Conservation (phyloP, 2,329 filamentous ascomycete genomes). For the Raffaelea albimanens region DNA sequence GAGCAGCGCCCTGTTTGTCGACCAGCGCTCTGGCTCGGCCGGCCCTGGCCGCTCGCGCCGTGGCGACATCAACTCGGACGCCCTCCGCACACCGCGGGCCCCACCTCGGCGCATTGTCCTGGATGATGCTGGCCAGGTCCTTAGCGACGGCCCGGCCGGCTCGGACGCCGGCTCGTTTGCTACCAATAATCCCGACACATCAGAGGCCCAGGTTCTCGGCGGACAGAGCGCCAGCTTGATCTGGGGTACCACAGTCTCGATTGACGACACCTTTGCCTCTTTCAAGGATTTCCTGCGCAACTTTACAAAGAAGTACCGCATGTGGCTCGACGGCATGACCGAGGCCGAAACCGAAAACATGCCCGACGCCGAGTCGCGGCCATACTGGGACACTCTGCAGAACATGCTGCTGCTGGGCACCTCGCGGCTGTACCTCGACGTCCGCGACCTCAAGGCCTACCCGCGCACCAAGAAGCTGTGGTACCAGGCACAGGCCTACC, state of each 20-base stretch:
- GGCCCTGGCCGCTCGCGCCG: slow-evolving; percentile 55
- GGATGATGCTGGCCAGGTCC: slow-evolving; percentile 48
- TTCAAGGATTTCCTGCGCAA: slow-evolving; percentile 92
- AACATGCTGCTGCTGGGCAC: slow-evolving; percentile 85
- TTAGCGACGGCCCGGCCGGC: slow-evolving; percentile 39
- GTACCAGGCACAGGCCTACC: slow-evolving; percentile 90
- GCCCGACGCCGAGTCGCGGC: slow-evolving; percentile 65
- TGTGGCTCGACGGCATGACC: slow-evolving; percentile 79
- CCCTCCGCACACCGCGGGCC: slow-evolving; percentile 45
- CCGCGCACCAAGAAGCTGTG: slow-evolving; percentile 88
- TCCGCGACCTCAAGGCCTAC: slow-evolving; percentile 83
- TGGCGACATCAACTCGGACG: slow-evolving; percentile 80
- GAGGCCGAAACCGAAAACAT: slow-evolving; percentile 62
- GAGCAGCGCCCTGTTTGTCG: slow-evolving; percentile 79
- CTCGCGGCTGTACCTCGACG: slow-evolving; percentile 77
- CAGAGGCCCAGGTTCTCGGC: slow-evolving; percentile 80
- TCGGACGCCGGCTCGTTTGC: slow-evolving; percentile 54
- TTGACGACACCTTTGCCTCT: slow-evolving; percentile 74
- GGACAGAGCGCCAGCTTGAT: slow-evolving; percentile 76
- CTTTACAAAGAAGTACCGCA: slow-evolving; percentile 86
- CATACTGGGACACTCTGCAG: slow-evolving; percentile 77
- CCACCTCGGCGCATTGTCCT: slow-evolving; percentile 45
- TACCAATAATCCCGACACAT: slow-evolving; percentile 69
- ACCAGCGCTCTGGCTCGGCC: slow-evolving; percentile 44
- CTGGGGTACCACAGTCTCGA: slow-evolving; percentile 95